Evolutionary conservation across 2,329 filamentous ascomycete genomes (phyloP), one percentile per base, ranked within the genome.

Genomic region (Botrytis hyacinthi): DNA sequence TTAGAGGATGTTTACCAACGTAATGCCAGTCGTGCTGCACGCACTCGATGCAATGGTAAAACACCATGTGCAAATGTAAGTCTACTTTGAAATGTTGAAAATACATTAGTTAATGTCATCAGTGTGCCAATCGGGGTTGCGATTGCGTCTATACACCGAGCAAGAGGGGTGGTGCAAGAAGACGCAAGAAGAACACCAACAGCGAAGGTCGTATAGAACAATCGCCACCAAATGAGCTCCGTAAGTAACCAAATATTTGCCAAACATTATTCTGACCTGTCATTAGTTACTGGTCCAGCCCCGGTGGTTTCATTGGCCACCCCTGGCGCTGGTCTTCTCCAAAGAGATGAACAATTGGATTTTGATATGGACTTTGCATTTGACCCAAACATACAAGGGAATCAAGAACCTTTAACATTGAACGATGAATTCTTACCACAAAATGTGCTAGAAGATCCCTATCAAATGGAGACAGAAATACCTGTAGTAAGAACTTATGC

Each of bases 11-110:
- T 51, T 44, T 29, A 48, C 44, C 69, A 68, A 73, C 16, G 40
- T 66, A n/a, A 57, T 22, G 12, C 29, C 35, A 85, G 85, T 78
- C 83, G 84, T 73, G 81, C 83, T 69, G 84, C 84, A 51, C 82
- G 84, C 66, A 85, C 83, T 68, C 82, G 85, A 76, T 86, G 85
- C 76, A 84, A 86, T 78, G 85, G 85, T 59, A 82, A 84, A 61
- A 79, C 79, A 61, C 81, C 82, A 54, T 86, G 84, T 78, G 79
- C 81, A 72, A 85, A 82, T 80, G 84, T 85, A 82, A 77, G 83
- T 77, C 6, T 22, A 14, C 22, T 67, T 44, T 9, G 6, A 16
- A 37, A 20, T 14, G 22, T 18, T 18, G 12, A 59, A 35, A n/a
- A 22, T 20, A 40, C 14, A 60, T n/a, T 12, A 32, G 29, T 68